These are phyloP conservation scores for Mucor plumbeus DNA, from an alignment of 371 early-diverging fungal species.

Conservation along the genomic window DNA sequence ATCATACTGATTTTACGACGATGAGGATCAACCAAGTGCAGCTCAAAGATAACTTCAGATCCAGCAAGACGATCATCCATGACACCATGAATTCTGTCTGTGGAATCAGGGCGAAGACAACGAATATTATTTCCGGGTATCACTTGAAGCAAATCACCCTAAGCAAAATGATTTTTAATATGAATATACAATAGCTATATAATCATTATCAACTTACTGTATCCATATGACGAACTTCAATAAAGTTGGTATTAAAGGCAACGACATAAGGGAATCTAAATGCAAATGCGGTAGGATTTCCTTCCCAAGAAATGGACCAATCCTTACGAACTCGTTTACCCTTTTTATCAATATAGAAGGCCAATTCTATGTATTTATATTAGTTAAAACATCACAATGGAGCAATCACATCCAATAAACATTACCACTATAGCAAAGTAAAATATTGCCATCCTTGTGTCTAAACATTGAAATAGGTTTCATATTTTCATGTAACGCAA, in stretches of 20 bases:
- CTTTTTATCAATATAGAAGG: constrained; percentile 83
- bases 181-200: background rate
- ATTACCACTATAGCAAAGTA: constrained; percentile 86
- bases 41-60: constrained; percentile 45
- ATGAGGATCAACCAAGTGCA: constrained; percentile 35
- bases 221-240: constrained; percentile 87
- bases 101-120: constrained; percentile 59
- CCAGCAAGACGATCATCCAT: constrained; percentile 53
- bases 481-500: constrained; percentile 38
- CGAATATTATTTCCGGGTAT: constrained; percentile 67
- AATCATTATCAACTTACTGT: constrained; percentile 38
- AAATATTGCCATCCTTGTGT: constrained; percentile 74
- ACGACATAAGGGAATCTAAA: constrained; percentile 82
- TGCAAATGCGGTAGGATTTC: constrained; percentile 76
- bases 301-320: constrained; percentile 82
- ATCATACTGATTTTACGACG: constrained; percentile 31
- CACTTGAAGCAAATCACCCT: constrained; percentile 68
- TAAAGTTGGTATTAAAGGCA: constrained; percentile 86
- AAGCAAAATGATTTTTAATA: background rate
- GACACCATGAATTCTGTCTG: constrained; percentile 59
- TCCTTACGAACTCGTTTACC: constrained; percentile 78
- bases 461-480: constrained; percentile 88
- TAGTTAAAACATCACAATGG: too few species aligned
- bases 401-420: too few species aligned
- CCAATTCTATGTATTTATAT: constrained; percentile 63